Percentiles rank a stretch among this genome's conserved stretches.
These are phyloP conservation scores for Phytopythium chamaehyphon DNA, from an alignment of 352 stramenopile genomes.

Conservation along the genomic window DNA sequence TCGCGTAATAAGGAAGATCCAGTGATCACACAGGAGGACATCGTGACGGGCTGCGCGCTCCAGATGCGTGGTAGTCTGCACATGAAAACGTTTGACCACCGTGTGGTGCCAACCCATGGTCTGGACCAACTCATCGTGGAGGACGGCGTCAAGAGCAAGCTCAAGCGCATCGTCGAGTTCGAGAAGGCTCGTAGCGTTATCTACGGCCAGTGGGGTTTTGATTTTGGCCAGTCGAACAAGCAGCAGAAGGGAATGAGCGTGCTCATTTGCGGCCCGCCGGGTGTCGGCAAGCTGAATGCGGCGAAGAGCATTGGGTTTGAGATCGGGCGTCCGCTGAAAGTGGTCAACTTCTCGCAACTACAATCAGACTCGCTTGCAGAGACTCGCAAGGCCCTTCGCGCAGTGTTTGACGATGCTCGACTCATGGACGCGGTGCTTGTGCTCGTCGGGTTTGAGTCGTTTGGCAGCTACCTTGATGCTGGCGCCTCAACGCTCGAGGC, in stretches of 20 bases:
- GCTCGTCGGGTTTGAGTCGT: constrained; percentile 85
- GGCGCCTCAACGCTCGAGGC: constrained; percentile 43
- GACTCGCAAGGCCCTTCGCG: constrained; percentile 65
- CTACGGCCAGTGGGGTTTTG: constrained; percentile 84
- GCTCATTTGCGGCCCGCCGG: constrained; percentile 60
- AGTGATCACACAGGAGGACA: constrained; percentile 72
- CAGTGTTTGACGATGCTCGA: constrained; percentile 83
- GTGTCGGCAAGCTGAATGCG: constrained; percentile 72
- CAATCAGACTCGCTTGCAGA: constrained; percentile 71
- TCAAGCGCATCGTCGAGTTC: constrained; percentile 72
- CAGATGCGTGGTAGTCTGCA: constrained; percentile 87
- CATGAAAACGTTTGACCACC: constrained; percentile 89
- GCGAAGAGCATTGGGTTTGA: constrained; percentile 84
- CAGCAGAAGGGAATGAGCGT: constrained; percentile 84
- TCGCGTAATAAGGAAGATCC: constrained; percentile 45
- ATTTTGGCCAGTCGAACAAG: constrained; percentile 75
- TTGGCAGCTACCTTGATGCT: constrained; percentile 69
- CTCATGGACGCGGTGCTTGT: constrained; percentile 86
- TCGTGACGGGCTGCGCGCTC: constrained; percentile 74
- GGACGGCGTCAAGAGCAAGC: constrained; percentile 54
- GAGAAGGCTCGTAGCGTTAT: constrained; percentile 84
- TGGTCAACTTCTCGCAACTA: constrained; percentile 76
- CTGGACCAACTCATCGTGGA: constrained; percentile 74
- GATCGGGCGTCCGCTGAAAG: constrained; percentile 75
- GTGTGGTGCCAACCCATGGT: constrained; percentile 70